A percentile compares a stretch with the other conserved stretches of the same genome.
Conservation (phyloP, 2,329 filamentous ascomycete species). For the Fusarium camptoceras region DNA sequence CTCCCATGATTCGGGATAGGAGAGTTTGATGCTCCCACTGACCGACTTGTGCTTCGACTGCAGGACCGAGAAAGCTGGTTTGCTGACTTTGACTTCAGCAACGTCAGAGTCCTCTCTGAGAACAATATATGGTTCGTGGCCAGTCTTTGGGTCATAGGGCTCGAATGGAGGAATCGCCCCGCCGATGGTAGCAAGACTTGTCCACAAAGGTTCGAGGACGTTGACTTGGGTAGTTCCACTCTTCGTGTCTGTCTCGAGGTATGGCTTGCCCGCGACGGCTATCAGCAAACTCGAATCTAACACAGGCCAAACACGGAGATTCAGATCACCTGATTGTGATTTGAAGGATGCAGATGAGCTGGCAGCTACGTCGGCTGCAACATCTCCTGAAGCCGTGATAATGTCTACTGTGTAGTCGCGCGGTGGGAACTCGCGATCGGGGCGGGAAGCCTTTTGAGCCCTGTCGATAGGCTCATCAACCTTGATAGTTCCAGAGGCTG, state of each 20-base stretch:
- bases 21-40: slow-evolving; percentile 57
- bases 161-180: slow-evolving; percentile 16
- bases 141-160: slow-evolving; percentile 37
- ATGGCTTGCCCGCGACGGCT: slow-evolving; percentile 28
- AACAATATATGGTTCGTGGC: slow-evolving; percentile 38
- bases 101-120: background rate
- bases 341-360: slow-evolving; percentile 51
- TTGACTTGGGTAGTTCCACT: slow-evolving; percentile 57
- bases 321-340: slow-evolving; percentile 57
- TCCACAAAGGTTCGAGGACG: slow-evolving; percentile 60
- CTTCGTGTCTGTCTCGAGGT: slow-evolving; percentile 57
- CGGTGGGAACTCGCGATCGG: slow-evolving; percentile 52
- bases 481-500: slow-evolving; percentile 58
- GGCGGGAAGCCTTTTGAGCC: slow-evolving; percentile 32
- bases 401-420: slow-evolving; percentile 62
- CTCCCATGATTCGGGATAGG: slow-evolving; percentile 63
- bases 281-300: slow-evolving; percentile 47
- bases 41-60: slow-evolving; percentile 58
- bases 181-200: slow-evolving; percentile 29
- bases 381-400: slow-evolving; percentile 57
- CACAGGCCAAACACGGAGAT: slow-evolving; percentile 58
- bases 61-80: slow-evolving; percentile 52
- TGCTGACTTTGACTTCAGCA: background rate
- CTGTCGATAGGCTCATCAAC: slow-evolving; percentile 56
- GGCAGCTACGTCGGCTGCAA: slow-evolving; percentile 57